Percentiles rank a stretch among this genome's conserved stretches.
Conservation (phyloP, 768 basidiomycete species). For the Fomitopsis pulvina region DNA sequence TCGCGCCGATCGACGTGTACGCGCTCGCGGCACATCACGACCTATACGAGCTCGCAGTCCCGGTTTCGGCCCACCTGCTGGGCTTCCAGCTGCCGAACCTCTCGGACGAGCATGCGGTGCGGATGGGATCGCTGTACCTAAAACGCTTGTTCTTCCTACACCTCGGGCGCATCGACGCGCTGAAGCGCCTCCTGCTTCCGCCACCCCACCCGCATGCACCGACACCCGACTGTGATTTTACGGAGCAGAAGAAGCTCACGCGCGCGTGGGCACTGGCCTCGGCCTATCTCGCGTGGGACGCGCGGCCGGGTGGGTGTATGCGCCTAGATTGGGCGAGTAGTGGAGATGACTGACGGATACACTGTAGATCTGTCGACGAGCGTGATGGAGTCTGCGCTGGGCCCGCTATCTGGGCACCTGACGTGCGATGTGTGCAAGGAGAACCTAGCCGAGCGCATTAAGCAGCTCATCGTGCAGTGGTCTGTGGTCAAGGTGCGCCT, state of each 20-base stretch:
- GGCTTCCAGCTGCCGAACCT: slow-evolving; percentile 61
- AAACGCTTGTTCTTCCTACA: slow-evolving; percentile 82
- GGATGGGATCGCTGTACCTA: slow-evolving; percentile 71
- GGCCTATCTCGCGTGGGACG: slow-evolving; percentile 82
- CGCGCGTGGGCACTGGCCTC: slow-evolving; percentile 79
- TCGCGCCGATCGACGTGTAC: slow-evolving; percentile 67
- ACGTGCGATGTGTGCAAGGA: slow-evolving; percentile 62
- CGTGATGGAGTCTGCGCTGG: slow-evolving; percentile 65
- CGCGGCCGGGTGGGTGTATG: slow-evolving; percentile 57
- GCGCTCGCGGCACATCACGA: slow-evolving; percentile 61
- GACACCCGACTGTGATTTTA: slow-evolving; percentile 58
- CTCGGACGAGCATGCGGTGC: slow-evolving; percentile 62
- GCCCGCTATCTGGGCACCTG: slow-evolving; percentile 62
- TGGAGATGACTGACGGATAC: not conserved
- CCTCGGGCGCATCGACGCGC: slow-evolving; percentile 74
- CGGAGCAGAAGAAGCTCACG: slow-evolving; percentile 72
- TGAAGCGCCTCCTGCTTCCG: slow-evolving; percentile 69
- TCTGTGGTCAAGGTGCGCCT: slow-evolving; percentile 63
- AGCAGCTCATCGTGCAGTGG: slow-evolving; percentile 68
- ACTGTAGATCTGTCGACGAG: slow-evolving; percentile 62
- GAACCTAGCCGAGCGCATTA: slow-evolving; percentile 58
- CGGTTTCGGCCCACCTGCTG: slow-evolving; percentile 69
- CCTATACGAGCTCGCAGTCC: slow-evolving; percentile 67
- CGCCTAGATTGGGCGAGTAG: not conserved
- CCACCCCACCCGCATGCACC: slow-evolving; percentile 77